These are phyloP conservation scores for Blastocystis sp. DNA, from an alignment of 352 stramenopile genomes.

Conservation along the genomic window DNA sequence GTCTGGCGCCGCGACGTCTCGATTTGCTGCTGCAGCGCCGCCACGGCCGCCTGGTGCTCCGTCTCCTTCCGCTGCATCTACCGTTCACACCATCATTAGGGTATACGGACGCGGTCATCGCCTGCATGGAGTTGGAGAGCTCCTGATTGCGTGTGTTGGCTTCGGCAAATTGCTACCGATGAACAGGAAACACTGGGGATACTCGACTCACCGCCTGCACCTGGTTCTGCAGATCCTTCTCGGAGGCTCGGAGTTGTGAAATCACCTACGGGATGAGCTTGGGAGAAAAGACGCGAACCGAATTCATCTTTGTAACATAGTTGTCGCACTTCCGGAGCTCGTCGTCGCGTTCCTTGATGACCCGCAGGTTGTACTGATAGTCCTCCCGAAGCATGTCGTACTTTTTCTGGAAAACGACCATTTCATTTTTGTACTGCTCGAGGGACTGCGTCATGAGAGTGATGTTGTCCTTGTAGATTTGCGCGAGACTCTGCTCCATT, in stretches of 20 bases:
- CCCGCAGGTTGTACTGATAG: conserved; percentile 53
- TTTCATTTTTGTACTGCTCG: conserved; percentile 66
- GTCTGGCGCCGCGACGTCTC: conserved; percentile 29
- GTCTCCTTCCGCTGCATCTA: conserved; percentile 10
- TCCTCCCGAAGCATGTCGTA: conserved; percentile 64
- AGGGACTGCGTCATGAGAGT: conserved; percentile 59
- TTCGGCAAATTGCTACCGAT: conserved; percentile 13
- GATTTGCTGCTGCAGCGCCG: conserved; percentile 37
- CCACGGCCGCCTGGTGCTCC: conserved; percentile 12
- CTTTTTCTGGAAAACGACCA: conserved; percentile 67
- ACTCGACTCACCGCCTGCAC: conserved; percentile 11
- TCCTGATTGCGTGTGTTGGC: neutral
- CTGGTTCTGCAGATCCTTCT: conserved; percentile 56
- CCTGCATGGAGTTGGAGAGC: neutral
- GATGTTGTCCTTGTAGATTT: conserved; percentile 66
- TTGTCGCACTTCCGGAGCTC: conserved; percentile 53
- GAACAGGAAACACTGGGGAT: neutral
- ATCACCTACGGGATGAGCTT: neutral
- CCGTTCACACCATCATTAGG: neutral
- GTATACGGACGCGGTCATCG: neutral
- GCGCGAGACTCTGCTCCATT: conserved; percentile 59
- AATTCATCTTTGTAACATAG: conserved; percentile 22
- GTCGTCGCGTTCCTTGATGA: conserved; percentile 67
- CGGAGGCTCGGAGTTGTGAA: neutral
- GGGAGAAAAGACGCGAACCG: neutral